Evolutionary conservation across 139 green algal species (phyloP).

Genomic region (Yamagishiella unicocca): DNA sequence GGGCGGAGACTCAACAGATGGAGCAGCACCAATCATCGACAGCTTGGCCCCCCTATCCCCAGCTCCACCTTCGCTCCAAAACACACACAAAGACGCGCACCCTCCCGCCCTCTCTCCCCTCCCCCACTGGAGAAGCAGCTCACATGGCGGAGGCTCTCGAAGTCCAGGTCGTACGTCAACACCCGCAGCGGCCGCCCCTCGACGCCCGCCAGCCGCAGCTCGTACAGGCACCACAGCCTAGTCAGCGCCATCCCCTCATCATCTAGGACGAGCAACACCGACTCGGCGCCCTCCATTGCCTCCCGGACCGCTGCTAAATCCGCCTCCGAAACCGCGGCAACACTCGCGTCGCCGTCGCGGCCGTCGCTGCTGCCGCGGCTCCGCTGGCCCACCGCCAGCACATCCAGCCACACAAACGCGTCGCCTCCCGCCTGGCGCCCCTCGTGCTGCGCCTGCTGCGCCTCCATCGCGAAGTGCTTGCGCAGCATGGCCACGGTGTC

Average conservation of each 20-base stretch:
- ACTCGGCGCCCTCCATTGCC: background rate
- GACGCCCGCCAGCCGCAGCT: slow-evolving; percentile 15
- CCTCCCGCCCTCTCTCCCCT: background rate
- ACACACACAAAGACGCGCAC: no score
- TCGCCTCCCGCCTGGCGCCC: background rate
- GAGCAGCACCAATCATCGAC: no score
- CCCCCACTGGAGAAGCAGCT: no score
- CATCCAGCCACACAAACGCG: slow-evolving; percentile 13
- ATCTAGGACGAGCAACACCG: slow-evolving; percentile 27
- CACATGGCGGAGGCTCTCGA: background rate
- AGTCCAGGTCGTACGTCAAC: slow-evolving; percentile 35
- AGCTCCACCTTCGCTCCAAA: background rate
- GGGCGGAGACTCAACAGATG: no score
- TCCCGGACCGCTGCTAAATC: background rate
- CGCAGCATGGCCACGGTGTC: slow-evolving; percentile 20
- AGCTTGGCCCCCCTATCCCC: no score
- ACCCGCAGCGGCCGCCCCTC: background rate
- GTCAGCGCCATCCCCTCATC: background rate
- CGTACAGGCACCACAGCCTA: slow-evolving; percentile 1
- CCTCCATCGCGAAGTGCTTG: slow-evolving; percentile 27
- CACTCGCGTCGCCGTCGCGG: background rate
- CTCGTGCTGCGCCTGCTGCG: background rate
- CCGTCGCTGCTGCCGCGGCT: background rate
- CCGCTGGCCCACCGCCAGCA: background rate
- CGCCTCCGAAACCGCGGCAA: background rate